A percentile compares a stretch with the other conserved stretches of the same genome.
These are phyloP conservation scores for Aquilaria malaccensis DNA, from an alignment of 345 rosid genomes.

Conservation along the genomic window DNA sequence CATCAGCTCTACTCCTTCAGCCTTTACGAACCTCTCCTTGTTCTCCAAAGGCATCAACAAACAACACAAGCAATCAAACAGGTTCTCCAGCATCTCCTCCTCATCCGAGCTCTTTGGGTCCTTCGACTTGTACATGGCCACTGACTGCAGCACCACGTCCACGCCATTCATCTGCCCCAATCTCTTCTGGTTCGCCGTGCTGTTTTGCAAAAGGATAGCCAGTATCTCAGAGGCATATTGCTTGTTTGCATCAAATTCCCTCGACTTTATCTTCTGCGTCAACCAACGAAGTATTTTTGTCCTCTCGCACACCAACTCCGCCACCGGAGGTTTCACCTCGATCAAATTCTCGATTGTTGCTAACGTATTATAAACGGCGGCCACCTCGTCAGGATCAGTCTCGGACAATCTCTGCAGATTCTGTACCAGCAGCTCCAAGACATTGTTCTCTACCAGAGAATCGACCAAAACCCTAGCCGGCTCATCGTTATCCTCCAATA, in stretches of 20 bases:
- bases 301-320: slow-evolving; percentile 82
- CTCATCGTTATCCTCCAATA: slow-evolving; percentile 81
- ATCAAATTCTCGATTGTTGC: slow-evolving; percentile 87
- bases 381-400: slow-evolving; percentile 66
- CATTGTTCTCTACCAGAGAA: slow-evolving; percentile 69
- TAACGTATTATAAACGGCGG: slow-evolving; percentile 67
- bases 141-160: slow-evolving; percentile 86
- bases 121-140: slow-evolving; percentile 85
- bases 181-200: slow-evolving; percentile 79
- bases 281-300: slow-evolving; percentile 83
- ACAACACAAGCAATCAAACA: slow-evolving; percentile 84
- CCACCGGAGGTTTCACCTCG: slow-evolving; percentile 87
- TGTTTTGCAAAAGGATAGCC: slow-evolving; percentile 81
- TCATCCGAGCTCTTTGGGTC: slow-evolving; percentile 89
- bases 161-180: slow-evolving; percentile 96
- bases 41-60: slow-evolving; percentile 97
- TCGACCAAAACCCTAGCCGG: slow-evolving; percentile 69
- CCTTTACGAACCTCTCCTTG: slow-evolving; percentile 92
- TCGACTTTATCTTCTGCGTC: slow-evolving; percentile 64
- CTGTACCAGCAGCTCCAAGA: slow-evolving; percentile 84
- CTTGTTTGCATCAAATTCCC: slow-evolving; percentile 86
- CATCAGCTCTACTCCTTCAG: slow-evolving; percentile 98
- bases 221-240: slow-evolving; percentile 93
- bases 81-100: slow-evolving; percentile 97
- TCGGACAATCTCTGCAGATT: slow-evolving; percentile 80